These are phyloP conservation scores for Psilocybe mexicana DNA, from an alignment of 1,284 basidiomycete species.

Conservation along the genomic window DNA sequence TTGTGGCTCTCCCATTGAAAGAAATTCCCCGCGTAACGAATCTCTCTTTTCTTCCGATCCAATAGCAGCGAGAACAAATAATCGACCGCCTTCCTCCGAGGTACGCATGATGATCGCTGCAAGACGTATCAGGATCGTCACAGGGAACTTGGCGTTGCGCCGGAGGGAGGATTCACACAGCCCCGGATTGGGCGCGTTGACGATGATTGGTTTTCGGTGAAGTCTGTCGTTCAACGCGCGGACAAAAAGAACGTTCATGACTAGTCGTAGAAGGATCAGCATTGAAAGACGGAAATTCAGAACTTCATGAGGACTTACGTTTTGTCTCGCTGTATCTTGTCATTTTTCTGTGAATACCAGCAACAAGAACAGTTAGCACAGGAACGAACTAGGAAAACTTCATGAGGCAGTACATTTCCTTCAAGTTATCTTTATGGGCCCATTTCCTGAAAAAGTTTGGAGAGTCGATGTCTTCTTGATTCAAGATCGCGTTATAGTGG, in stretches of 20 bases:
- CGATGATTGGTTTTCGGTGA: conserved; percentile 33
- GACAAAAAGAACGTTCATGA: conserved; percentile 44
- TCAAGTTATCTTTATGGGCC: conserved; percentile 1
- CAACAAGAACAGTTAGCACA: no score
- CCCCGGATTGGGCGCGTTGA: conserved; percentile 45
- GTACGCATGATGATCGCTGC: conserved; percentile 31
- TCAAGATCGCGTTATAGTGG: conserved; percentile 30
- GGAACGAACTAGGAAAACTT: no score
- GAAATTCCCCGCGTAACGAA: background rate
- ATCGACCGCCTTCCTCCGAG: conserved; percentile 37
- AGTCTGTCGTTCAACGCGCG: conserved; percentile 40
- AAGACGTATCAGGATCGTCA: conserved; percentile 11
- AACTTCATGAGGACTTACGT: conserved; percentile 23
- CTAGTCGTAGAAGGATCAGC: conserved; percentile 25
- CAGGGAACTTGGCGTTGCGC: conserved; percentile 26
- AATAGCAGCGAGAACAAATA: background rate
- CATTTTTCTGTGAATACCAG: no score
- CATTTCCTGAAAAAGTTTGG: conserved; percentile 29
- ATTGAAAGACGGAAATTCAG: background rate
- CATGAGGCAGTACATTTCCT: background rate
- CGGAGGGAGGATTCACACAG: conserved; percentile 41
- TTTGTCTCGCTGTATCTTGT: conserved; percentile 32
- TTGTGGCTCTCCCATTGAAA: background rate
- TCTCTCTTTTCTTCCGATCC: background rate
- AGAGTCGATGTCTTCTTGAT: conserved; percentile 24